Evolutionary conservation across 352 stramenopile species (phyloP).

Genomic region (Halophytophthora polymorphica): DNA sequence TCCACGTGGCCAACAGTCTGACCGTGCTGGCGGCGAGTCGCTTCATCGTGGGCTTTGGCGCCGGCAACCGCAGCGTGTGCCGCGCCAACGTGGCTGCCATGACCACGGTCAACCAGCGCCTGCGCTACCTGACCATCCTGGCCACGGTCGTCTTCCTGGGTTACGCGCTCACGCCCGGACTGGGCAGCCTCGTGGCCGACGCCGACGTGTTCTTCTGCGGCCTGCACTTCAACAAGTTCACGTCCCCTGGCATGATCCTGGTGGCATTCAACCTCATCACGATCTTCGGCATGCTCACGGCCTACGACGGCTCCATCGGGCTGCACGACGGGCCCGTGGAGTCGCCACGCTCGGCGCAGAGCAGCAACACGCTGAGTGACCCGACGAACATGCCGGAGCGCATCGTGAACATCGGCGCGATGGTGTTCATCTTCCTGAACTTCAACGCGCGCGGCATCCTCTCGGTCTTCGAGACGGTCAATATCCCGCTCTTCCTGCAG

Average conservation of each 20-base stretch:
- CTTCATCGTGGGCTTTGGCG: constrained; percentile 77
- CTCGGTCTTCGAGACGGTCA: constrained; percentile 82
- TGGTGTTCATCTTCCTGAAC: constrained; percentile 83
- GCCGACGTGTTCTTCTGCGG: constrained; percentile 53
- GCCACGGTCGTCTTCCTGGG: constrained; percentile 74
- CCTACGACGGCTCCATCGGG: constrained; percentile 50
- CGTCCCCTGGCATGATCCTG: constrained; percentile 60
- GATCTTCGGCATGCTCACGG: constrained; percentile 60
- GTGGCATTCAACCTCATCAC: constrained; percentile 58
- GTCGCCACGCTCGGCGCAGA: constrained; percentile 31
- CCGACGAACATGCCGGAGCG: constrained; percentile 53
- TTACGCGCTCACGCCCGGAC: constrained; percentile 67
- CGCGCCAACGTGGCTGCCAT: constrained; percentile 69
- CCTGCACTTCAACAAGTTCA: constrained; percentile 79
- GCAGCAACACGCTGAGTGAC: constrained; percentile 48
- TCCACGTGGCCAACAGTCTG: constrained; percentile 53
- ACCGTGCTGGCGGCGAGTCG: constrained; percentile 50
- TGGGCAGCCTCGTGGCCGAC: constrained; percentile 65
- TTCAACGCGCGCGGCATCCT: constrained; percentile 73
- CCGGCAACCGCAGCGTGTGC: constrained; percentile 76
- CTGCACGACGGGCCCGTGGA: constrained; percentile 61
- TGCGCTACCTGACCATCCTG: constrained; percentile 74
- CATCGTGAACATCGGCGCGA: constrained; percentile 67
- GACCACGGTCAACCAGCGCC: constrained; percentile 65
- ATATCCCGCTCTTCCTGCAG: constrained; percentile 77